Evolutionary conservation across 352 stramenopile genomes (phyloP), one percentile per base, ranked within the genome.

Genomic region (Aphanomyces cochlioides): DNA sequence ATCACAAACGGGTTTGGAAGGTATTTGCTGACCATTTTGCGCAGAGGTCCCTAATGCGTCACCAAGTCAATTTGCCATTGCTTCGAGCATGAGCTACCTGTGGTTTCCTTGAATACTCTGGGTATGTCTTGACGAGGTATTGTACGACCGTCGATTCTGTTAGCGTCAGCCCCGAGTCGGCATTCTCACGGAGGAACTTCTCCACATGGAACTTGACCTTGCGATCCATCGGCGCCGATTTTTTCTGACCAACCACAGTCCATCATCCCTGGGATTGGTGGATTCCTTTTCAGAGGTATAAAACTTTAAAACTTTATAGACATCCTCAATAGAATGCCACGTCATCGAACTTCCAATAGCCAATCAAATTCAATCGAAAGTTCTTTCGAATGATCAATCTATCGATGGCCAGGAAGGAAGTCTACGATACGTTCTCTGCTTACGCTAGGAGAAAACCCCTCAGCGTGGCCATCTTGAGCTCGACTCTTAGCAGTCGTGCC

Each of bases 181-280:
- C 85, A 77, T 84, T 92, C 67, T 93, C 85, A 74, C 82, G 82
- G 71, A 95, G 74, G 72, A 88, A 95, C 58, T 82, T 84, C 5
- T 86, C 84, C 77, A 93, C 86, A 70, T 93, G 85, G 79, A 95
- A 95, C 61, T 78, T 88, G 71, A 95, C 82, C 72, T 95, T 95
- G 43, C 83, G 81, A 76, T 95, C 84, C 87, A 94, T 94, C 8
- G 65, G 10, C 36, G 50, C 48, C 21, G 65, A 12, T 61, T 61
- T 61, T 19, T 12, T 28, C 34, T 12, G 54, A 61, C 54, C 54
- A 61, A 61, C 54, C 54, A 39, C 54, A 61, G 54, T 37, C 15
- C 10, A 37, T 37, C 17, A 39, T 37, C 28, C 12, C 54, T 28
- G 19, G 39, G 54, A 61, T 61, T 61, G 54, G 54, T 61, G 10